Base-by-base conservation (phyloP, 805 yeast genomes). In the Candida adriatica region DNA sequence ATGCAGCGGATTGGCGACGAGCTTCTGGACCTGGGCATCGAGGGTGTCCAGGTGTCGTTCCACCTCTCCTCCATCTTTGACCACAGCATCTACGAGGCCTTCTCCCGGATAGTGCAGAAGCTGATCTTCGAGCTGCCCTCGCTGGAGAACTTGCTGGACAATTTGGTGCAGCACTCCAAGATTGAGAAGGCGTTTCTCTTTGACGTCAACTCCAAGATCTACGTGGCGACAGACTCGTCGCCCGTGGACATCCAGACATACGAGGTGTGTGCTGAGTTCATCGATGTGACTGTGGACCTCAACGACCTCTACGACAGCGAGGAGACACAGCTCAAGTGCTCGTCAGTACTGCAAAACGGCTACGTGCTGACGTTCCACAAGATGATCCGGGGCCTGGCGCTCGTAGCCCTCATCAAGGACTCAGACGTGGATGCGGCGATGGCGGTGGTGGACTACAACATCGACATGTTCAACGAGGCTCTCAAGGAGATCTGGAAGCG, bases 1-100 rank as follows among this genome's bases (percentile, higher is more conserved):
- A 87, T 86, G 85, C 96, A 88, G 55, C 67, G 97, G 43, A 86
- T 90, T 1, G 94, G 94, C 8, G 97, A 92, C 57, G 96, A 88
- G 52, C 65, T 92, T 23, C 64, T 82, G 36, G 97, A 88, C 51
- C 70, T 82, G 42, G 96, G 96, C 0, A 63, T 88, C 20, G 95
- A 87, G 49, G 94, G 92, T 15, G 94, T 87, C 13, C 92, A 86
- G 51, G 82, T 90, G 2, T 77, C 90, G 4, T 92, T 86, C 56
- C 92, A 92, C 56, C 65, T 86, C 47, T 92, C 98, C 1, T 82
- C 95, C 2, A 90, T 92, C 26, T 90, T 88, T 56, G 97, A 92
- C 56, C 96, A 88, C 56, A 83, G 95, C 13, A 86, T 92, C 27
- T 87, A 88, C 53, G 98, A 90, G 56, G 96, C 96, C 2, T 85